Base-by-base conservation (phyloP, 495 filamentous ascomycete genomes). In the Hyaloscypha finlandica region DNA sequence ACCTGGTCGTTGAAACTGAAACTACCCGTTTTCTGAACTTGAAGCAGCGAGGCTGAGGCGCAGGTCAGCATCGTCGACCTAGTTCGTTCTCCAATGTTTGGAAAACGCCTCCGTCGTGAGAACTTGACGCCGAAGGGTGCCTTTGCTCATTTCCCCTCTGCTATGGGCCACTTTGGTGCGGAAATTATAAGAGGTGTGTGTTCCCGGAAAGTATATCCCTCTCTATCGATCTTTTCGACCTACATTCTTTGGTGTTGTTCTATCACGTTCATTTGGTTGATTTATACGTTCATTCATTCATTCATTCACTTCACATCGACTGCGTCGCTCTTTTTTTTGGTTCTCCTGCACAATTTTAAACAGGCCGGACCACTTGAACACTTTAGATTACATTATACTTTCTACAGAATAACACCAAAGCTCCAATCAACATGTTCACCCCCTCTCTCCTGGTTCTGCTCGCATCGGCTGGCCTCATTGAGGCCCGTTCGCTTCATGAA, bases 31-130 rank as follows among this genome's bases (percentile, higher is more conserved):
- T 16, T 48, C 42, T 31, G 19, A n/a, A 61, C 55, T 56, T 70
- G 67, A 72, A 70, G 70, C 67, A 72, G 37, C 35, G 64, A 69
- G 63, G 67, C 67, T 71, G 66, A 71, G 61, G 65, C 61, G 25
- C 22, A 30, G 58, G 51, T 55, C 52, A 37, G 58, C 51, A 65
- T 35, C 48, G 54, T 5, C 19, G 63, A 42, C 53, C 55, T 59
- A 42, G 63, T 63, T n/a, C 20, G 35, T 45, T 14, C 63, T 48
- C 32, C 42, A 25, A 62, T 71, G 70, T 71, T 66, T 68, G 70
- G 64, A 25, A 59, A 51, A 58, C 61, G 35, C 63, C 25, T 56
- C 45, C 22, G 6, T n/a, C 22, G 58, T 57, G 33, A 55, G 63
- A 31, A 58, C 56, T 59, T 55, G 53, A 59, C 64, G 48, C 58